These are phyloP conservation scores for Xylaria sp. DNA, from an alignment of 2,329 filamentous ascomycete species.

Conservation along the genomic window DNA sequence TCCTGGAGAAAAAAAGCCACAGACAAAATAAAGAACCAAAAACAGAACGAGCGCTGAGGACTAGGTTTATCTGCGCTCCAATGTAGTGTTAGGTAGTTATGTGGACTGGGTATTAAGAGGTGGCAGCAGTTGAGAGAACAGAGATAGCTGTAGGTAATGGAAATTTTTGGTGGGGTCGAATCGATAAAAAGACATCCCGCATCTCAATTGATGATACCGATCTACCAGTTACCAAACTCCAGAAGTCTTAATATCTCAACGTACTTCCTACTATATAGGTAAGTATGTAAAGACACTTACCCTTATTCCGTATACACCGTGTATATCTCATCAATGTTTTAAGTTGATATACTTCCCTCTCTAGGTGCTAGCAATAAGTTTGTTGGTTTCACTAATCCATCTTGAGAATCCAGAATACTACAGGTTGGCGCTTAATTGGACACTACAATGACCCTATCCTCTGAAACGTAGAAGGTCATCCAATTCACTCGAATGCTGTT, in stretches of 20 bases:
- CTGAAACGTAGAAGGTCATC: no score
- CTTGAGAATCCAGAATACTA: background rate
- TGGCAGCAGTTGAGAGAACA: background rate
- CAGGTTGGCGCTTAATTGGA: background rate
- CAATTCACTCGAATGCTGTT: background rate
- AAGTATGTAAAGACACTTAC: background rate
- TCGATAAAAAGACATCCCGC: constrained; percentile 15
- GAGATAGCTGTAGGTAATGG: background rate
- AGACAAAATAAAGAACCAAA: background rate
- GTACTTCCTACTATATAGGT: background rate
- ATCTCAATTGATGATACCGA: background rate
- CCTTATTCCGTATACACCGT: background rate
- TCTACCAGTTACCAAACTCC: background rate
- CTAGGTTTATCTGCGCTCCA: no score
- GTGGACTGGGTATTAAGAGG: background rate
- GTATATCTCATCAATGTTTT: background rate
- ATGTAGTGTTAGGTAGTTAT: background rate
- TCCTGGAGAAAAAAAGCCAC: no score
- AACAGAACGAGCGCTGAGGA: background rate
- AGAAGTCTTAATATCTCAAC: background rate
- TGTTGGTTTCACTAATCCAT: background rate
- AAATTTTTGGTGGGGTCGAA: constrained; percentile 33
- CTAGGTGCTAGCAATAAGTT: no score
- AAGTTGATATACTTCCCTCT: background rate
- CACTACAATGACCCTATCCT: background rate